Conservation (phyloP, 495 filamentous ascomycete genomes). For the Talaromyces nanjingensis region DNA sequence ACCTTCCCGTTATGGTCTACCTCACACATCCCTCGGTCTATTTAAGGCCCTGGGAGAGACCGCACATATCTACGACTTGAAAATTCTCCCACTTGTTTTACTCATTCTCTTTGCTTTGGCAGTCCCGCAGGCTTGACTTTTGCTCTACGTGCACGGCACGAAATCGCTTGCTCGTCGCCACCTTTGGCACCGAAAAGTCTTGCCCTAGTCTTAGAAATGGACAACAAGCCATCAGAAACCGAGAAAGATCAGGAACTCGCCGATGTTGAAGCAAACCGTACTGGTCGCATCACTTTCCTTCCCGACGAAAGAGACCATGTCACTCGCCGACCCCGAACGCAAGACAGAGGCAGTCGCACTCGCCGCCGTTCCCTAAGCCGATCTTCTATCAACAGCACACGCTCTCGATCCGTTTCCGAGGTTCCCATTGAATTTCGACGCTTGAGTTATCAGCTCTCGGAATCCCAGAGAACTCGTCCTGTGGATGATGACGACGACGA, state of each 20-base stretch:
- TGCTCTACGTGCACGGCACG: neutral
- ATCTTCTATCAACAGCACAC: neutral
- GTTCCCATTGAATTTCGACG: slow-evolving; percentile 30
- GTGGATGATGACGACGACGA: neutral
- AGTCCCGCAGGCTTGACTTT: neutral
- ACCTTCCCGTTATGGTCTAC: neutral
- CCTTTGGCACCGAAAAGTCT: neutral
- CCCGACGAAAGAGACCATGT: slow-evolving; percentile 1
- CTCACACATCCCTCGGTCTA: neutral
- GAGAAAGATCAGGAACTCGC: slow-evolving; percentile 12
- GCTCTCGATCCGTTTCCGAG: slow-evolving; percentile 10
- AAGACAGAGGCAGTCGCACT: neutral
- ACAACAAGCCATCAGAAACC: neutral
- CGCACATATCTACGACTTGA: neutral
- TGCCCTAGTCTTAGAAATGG: neutral
- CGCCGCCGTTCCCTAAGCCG: neutral
- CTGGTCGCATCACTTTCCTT: slow-evolving; percentile 14
- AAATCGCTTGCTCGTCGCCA: neutral
- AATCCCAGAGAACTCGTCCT: slow-evolving; percentile 20
- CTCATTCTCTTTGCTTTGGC: neutral
- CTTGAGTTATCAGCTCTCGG: slow-evolving; percentile 38
- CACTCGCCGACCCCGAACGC: neutral
- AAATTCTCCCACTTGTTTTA: neutral
- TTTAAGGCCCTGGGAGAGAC: neutral
- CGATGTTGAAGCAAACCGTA: neutral